Base-by-base conservation (phyloP, 2,329 filamentous ascomycete species). In the Didymella keratinophila region DNA sequence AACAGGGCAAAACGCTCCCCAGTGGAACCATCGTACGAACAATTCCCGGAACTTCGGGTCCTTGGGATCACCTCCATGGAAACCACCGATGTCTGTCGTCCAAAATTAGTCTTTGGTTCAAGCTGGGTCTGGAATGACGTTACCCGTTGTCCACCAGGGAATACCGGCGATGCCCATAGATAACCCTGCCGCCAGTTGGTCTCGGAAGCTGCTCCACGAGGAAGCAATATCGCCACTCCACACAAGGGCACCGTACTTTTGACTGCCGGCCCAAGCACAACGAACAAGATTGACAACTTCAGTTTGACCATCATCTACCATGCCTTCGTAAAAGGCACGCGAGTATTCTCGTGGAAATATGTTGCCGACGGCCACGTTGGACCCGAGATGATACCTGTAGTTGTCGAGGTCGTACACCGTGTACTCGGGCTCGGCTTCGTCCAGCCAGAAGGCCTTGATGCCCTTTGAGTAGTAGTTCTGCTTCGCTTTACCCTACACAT, bases 351-450 rank as follows among this genome's bases (percentile, higher is more conserved):
- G 73, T 0, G 87, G 87, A 60, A 83, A 89, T 47, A 86, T 81
- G 63, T 89, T 89, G 0, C 87, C 87, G 36, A 88, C 80, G 11
- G 78, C 74, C 6, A 86, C 62, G 57, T 85, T 83, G 3, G 83
- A 76, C 0, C 86, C 86, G 1, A 76, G 74, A 60, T 84, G 79
- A 71, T 89, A 89, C 18, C 86, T 82, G 70, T 86, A 89, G 62
- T 85, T 86, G 55, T 89, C 87, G 67, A 89, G 89, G 69, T 89
- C 86, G 69, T 90, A 89, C 11, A 80, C 79, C 0, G 76, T 79
- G 65, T 89, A 89, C 69, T 90, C 87, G 0, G 87, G 87, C 65
- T 90, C 87, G 0, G 87, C 87, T 70, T 90, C 87, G 63, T 90
- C 88, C 0, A 90, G 80, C 87, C 88, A 90, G 73, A 89, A 90